Base-by-base conservation (phyloP, 805 yeast species). In the Hemisphaericaspora nanyangensis region DNA sequence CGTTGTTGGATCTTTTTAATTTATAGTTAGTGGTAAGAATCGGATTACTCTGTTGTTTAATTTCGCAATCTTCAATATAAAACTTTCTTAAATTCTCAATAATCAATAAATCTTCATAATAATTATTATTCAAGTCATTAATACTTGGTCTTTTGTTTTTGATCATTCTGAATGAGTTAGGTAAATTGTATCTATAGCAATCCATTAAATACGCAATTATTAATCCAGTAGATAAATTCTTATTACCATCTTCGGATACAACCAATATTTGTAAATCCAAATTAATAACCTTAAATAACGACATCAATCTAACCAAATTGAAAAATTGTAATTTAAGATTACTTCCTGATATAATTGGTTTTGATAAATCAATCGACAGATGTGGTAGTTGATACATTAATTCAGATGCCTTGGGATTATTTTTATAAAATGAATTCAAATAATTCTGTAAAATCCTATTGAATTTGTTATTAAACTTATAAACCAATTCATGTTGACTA, bases 141-240 rank as follows among this genome's bases (percentile, higher is more conserved):
- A 54, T 37, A 11, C 39, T 33, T 4, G 61, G 56, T 15, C 54
- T 43, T 5, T 43, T 38, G 19, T 26, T 17, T 28, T 48, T 45
- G 26, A 68, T 39, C 28, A 54, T 43, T 35, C 51, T 48, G 39
- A 56, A 54, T 35, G 68, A 51, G 7, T 62, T 54, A 19, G 48
- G 52, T 24, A 64, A 51, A 42, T 68, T 61, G 41, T 56, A 63
- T 40, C 55, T 55, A 45, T 68, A 68, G 37, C 46, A 50, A 47
- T 68, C 74, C 72, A 68, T 68, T 44, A 66, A 52, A 39, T 61
- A 63, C 31, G 68, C 60, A 17, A 63, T 55, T 5, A 60, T 45
- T 36, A 68, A 48, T 10, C 64, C 61, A 3, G 64, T 63, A 19
- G 69, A 55, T 17, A 58, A 40, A 31, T 43, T 45, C 35, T 44